These are phyloP conservation scores for Penicillium subrubescens DNA, from an alignment of 495 filamentous ascomycete genomes.

Conservation along the genomic window DNA sequence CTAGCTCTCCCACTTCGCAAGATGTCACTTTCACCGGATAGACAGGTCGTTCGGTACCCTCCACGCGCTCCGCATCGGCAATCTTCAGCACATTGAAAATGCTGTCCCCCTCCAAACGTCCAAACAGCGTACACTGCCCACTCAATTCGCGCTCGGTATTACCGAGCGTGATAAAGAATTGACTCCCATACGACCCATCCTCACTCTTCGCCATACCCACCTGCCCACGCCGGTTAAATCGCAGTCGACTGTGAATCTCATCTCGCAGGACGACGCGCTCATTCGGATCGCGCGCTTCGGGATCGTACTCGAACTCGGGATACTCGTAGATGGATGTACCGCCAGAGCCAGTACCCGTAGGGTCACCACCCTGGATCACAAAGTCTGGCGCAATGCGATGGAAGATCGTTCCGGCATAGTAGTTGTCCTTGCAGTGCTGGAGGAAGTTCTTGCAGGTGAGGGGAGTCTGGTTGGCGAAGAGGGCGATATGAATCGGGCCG, in stretches of 20 bases:
- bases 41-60: conserved; percentile 79
- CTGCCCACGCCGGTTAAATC: conserved; percentile 88
- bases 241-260: conserved; percentile 88
- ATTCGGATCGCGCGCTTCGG: conserved; percentile 57
- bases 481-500: conserved; percentile 84
- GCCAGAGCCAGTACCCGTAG: conserved; percentile 86
- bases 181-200: conserved; percentile 78
- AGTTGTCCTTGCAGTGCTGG: conserved; percentile 89
- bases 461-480: conserved; percentile 92
- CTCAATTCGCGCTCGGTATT: conserved; percentile 80
- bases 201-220: conserved; percentile 86
- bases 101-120: conserved; percentile 87
- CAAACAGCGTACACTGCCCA: conserved; percentile 92
- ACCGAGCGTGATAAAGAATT: conserved; percentile 93
- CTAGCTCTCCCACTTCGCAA: conserved; percentile 73
- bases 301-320: conserved; percentile 73
- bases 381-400: conserved; percentile 91
- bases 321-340: conserved; percentile 90
- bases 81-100: conserved; percentile 95
- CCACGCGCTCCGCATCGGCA: conserved; percentile 79
- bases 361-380: conserved; percentile 93
- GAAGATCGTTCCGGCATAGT: conserved; percentile 91
- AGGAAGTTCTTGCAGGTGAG: conserved; percentile 94
- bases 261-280: conserved; percentile 72
- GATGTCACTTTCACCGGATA: conserved; percentile 82